Evolutionary conservation across 2,329 filamentous ascomycete genomes (phyloP).

Genomic region (Pseudocercospora cruenta): DNA sequence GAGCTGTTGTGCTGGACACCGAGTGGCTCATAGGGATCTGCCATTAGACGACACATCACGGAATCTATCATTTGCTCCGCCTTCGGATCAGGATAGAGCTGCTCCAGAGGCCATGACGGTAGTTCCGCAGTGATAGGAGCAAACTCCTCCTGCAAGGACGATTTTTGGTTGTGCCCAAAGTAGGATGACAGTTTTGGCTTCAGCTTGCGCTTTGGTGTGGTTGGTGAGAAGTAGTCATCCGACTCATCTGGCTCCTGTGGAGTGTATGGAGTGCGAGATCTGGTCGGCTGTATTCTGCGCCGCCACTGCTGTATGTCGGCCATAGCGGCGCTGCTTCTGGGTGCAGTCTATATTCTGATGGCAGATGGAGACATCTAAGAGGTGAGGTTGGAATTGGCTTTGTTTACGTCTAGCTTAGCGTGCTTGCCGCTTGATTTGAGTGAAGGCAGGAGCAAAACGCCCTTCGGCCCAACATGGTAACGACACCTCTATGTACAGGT

Average conservation of each 20-base stretch:
- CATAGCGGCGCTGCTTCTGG: constrained; percentile 26
- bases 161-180: constrained; percentile 33
- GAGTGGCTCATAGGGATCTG: constrained; percentile 34
- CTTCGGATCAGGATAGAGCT: constrained; percentile 34
- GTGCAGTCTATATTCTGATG: neutral
- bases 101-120: constrained; percentile 34
- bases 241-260: constrained; percentile 37
- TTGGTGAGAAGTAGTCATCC: constrained; percentile 33
- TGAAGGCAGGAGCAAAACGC: neutral
- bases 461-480: neutral
- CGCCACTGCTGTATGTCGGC: constrained; percentile 43
- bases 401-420: neutral
- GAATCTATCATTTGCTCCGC: constrained; percentile 37
- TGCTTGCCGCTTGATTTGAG: constrained; percentile 13
- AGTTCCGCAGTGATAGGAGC: constrained; percentile 20
- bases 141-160: constrained; percentile 16
- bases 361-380: neutral
- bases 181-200: constrained; percentile 47
- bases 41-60: constrained; percentile 38
- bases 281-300: constrained; percentile 39
- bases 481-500: neutral
- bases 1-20: constrained; percentile 41
- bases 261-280: constrained; percentile 33
- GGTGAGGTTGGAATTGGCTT: neutral
- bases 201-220: constrained; percentile 39